phyloP scores from a whole-genome alignment of 2,329 filamentous ascomycete species.

The Xylaria multiplex region DNA sequence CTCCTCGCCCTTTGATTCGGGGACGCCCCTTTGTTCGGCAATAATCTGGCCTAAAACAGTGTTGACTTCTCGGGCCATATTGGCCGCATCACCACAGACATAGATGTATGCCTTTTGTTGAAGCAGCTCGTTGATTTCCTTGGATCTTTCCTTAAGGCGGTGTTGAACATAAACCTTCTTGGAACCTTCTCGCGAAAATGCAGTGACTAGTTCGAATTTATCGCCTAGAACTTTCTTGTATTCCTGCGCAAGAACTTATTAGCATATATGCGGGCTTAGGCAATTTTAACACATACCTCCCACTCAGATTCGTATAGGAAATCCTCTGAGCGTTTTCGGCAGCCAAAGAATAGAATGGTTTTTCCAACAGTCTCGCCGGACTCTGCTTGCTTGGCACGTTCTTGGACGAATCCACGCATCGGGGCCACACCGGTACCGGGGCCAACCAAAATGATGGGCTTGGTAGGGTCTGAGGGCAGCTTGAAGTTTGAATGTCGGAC shows the following conservation, averaged over 20 bases:
- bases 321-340: slow-evolving; percentile 86
- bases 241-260: slow-evolving; percentile 63
- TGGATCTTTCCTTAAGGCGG: slow-evolving; percentile 81
- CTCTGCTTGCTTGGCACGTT: slow-evolving; percentile 84
- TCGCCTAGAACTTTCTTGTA: slow-evolving; percentile 86
- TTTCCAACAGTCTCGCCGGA: slow-evolving; percentile 85
- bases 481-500: slow-evolving; percentile 99
- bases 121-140: slow-evolving; percentile 87
- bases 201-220: slow-evolving; percentile 88
- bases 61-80: slow-evolving; percentile 96
- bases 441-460: slow-evolving; percentile 95
- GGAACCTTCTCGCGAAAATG: slow-evolving; percentile 88
- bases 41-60: slow-evolving; percentile 87
- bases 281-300: slow-evolving; percentile 71
- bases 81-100: slow-evolving; percentile 95
- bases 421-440: slow-evolving; percentile 96
- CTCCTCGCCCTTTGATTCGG: slow-evolving; percentile 90
- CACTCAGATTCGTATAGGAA: slow-evolving; percentile 93
- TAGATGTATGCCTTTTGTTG: slow-evolving; percentile 93
- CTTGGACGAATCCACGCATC: slow-evolving; percentile 94
- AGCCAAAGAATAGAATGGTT: slow-evolving; percentile 94
- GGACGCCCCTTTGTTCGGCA: slow-evolving; percentile 80
- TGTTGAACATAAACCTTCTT: slow-evolving; percentile 99
- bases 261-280: slow-evolving; percentile 32
- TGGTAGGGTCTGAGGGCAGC: slow-evolving; percentile 91